Conservation (phyloP, 225 moss, liverwort and hornwort genomes). For the Bryoerythrophyllum caledonicum region DNA sequence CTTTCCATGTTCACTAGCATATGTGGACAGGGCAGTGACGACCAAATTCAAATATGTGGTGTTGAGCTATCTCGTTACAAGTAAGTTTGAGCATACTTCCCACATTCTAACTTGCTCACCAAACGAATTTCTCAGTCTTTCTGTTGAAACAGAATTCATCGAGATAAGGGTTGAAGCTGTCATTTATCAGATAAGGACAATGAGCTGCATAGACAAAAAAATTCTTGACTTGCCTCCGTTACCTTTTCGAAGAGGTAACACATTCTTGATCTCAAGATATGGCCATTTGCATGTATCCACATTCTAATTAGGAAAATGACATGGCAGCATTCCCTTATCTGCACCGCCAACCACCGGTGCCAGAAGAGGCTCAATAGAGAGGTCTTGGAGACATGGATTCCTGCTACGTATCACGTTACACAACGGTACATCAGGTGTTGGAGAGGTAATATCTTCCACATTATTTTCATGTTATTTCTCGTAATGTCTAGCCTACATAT, state of each 20-base stretch:
- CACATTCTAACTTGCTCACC: not conserved
- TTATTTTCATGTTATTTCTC: not conserved
- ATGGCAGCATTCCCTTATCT: conserved; percentile 60
- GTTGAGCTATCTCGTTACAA: conserved; percentile 61
- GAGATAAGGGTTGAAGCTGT: not conserved
- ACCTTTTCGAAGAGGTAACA: not conserved
- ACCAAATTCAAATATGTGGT: conserved; percentile 42
- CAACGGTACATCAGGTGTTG: conserved; percentile 69
- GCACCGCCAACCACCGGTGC: conserved; percentile 63
- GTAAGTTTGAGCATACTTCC: conserved; percentile 35
- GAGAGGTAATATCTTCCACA: conserved; percentile 64
- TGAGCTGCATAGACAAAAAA: not conserved
- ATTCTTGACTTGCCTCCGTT: not conserved
- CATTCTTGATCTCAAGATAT: not conserved
- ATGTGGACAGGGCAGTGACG: conserved; percentile 29
- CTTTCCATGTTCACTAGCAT: conserved; percentile 50
- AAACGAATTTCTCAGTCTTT: not conserved
- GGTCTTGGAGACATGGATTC: conserved; percentile 64
- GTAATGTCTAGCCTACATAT: conserved; percentile 8
- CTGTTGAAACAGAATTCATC: not conserved
- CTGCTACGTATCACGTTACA: conserved; percentile 57
- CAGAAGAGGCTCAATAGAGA: conserved; percentile 23
- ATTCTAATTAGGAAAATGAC: conserved; percentile 14
- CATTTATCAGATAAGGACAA: not conserved
- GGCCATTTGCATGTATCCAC: conserved; percentile 7